A percentile compares a stretch with the other conserved stretches of the same genome.
phyloP scores from a whole-genome alignment of 2,329 filamentous ascomycete species.

The Aspergillus sclerotialis region DNA sequence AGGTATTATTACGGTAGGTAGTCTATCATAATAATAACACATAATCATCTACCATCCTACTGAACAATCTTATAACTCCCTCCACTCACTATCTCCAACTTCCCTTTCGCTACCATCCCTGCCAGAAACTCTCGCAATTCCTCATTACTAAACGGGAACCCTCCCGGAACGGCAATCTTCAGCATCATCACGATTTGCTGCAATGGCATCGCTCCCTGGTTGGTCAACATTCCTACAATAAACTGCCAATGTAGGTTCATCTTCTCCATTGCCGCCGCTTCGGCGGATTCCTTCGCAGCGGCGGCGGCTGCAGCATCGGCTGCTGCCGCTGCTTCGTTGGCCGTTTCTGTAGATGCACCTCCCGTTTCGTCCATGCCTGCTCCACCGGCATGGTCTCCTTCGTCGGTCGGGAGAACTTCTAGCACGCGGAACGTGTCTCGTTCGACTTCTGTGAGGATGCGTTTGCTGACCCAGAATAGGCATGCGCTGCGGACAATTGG shows the following conservation, averaged over 20 bases:
- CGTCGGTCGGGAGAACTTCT: conserved; percentile 42
- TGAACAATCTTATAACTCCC: conserved; percentile 58
- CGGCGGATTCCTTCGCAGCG: conserved; percentile 39
- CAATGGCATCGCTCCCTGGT: conserved; percentile 77
- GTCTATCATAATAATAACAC: no score
- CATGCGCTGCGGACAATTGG: conserved; percentile 53
- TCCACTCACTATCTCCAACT: conserved; percentile 58
- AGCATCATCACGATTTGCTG: conserved; percentile 87
- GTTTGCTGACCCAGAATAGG: conserved; percentile 56
- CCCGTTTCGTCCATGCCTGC: conserved; percentile 12
- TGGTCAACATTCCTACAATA: conserved; percentile 90
- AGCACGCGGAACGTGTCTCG: conserved; percentile 51
- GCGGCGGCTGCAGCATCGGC: conserved; percentile 36
- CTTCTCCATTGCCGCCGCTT: conserved; percentile 59
- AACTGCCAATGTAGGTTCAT: conserved; percentile 81
- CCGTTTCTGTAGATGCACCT: conserved; percentile 13
- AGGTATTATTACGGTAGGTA: no score
- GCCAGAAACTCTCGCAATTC: conserved; percentile 75
- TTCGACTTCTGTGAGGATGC: conserved; percentile 42
- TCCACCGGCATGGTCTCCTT: conserved; percentile 16
- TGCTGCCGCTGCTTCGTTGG: conserved; percentile 27
- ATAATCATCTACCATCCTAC: no score
- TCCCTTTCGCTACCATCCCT: conserved; percentile 66
- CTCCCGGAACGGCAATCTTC: conserved; percentile 81
- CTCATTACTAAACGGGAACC: conserved; percentile 83